Evolutionary conservation across 2,329 filamentous ascomycete species (phyloP), one percentile per base, ranked within the genome.

Genomic region (Aspergillus sp.): DNA sequence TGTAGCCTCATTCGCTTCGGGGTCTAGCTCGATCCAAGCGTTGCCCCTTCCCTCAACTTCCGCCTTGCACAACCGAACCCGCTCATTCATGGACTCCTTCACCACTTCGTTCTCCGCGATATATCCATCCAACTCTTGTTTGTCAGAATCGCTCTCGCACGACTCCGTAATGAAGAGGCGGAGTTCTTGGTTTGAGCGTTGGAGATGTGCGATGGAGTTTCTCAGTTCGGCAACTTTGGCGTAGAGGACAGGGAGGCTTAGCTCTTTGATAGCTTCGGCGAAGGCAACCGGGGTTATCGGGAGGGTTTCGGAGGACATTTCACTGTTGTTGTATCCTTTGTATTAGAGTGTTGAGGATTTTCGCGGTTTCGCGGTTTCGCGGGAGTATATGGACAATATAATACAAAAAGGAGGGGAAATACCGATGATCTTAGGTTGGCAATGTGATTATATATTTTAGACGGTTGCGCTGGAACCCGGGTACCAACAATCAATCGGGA

Each of bases 201-300:
- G 73, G 27, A 88, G 80, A 64, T 88, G 85, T 2, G 75, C 69
- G 65, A 87, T 83, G 57, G 79, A 83, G 74, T 87, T 88, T 44
- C 75, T 76, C 9, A 88, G 77, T 66, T 88, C 86, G 57, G 80
- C 78, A 56, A 81, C 82, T 77, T 87, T 88, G 68, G 79, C 75
- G 74, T 86, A 84, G 27, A 88, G 75, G 19, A 82, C 78, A 59
- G 82, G 79, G 62, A 86, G 73, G 9, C 84, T 80, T 7, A 88
- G 81, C 57, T 81, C 79, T 66, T 79, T 73, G 63, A 88, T 80
- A 19, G 85, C 86, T 61, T 77, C 72, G 53, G 80, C 77, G 68
- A 86, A 86, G 58, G 76, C 78, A 33, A 70, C 66, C n/a, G 77
- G 70, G 21, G 77, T 72, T 60, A 85, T 85, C 31, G 82, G 81